Base-by-base conservation (phyloP, 2,329 filamentous ascomycete genomes). In the Arthrinium phaeospermum region DNA sequence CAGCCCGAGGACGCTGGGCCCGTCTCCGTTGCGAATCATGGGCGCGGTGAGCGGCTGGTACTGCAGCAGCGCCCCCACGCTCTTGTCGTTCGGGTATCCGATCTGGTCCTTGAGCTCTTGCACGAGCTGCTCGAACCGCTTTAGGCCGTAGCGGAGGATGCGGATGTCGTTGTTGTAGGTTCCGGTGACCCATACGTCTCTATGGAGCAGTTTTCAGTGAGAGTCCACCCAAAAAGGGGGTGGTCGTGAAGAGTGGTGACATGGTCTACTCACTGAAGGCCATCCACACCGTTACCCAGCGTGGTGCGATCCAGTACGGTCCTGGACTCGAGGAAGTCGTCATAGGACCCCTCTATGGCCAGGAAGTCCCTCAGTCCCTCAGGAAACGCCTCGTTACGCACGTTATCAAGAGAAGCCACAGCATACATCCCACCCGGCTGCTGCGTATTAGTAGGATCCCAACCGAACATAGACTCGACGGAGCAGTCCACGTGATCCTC, bases 401-500 rank as follows among this genome's bases (percentile, higher is more conserved):
- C 24, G 10, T 53, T 53, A 10, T 53, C 49, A 1, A 53, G 49
- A 3, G 51, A 30, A 3, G 24, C 51, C 10, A 30, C 51, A 30
- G n/a, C 27, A 12, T 57, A 57, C 27, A 30, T 30, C 14, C 51
- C 51, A 16, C 27, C 51, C 12, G 51, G 14, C 51, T 27, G 27
- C 51, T 57, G 51, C 0, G 10, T 19, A n/a, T 30, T 30, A 2
- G 24, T n/a, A 1, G 51, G 51, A 16, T 30, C 51, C 24, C 51
- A 57, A 5, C 51, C 51, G 12, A 57, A 57, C 51, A 30, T 57
- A 3, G 51, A 13, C 24, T 57, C 51, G 51, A 57, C 51, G 0
- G 51, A 57, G 24, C 51, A 57, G 13, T 57, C 51, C 24, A 57
- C 24, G 44, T 76, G 73, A 41, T 74, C 69, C 37, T 69, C 67